Conservation (phyloP, 1,284 basidiomycete species). For the Wolfiporia cocos region DNA sequence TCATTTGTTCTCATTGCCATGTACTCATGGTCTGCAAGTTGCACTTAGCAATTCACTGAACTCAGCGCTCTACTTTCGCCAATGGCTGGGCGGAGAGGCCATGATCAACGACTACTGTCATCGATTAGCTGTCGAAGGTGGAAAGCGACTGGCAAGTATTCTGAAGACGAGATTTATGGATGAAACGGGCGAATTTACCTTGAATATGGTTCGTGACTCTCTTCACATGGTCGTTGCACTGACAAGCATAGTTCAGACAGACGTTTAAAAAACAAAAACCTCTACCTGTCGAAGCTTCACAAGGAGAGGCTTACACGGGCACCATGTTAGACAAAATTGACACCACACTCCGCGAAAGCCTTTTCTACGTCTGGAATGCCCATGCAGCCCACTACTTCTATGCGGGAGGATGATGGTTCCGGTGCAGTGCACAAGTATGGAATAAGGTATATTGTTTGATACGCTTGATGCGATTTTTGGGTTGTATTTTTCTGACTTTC, state of each 20-base stretch:
- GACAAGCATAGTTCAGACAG: no score
- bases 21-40: background rate
- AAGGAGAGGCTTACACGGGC: constrained; percentile 12
- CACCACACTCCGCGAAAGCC: constrained; percentile 28
- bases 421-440: constrained; percentile 70
- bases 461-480: background rate
- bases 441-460: constrained; percentile 41
- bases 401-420: constrained; percentile 62
- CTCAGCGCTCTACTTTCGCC: constrained; percentile 70
- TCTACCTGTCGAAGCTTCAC: constrained; percentile 17
- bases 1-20: background rate
- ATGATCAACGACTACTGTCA: constrained; percentile 76
- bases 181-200: constrained; percentile 52
- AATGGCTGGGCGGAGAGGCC: constrained; percentile 79
- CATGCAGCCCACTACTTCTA: constrained; percentile 45
- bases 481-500: background rate
- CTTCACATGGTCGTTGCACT: no score
- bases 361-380: constrained; percentile 38
- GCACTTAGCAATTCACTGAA: constrained; percentile 3
- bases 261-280: constrained; percentile 33
- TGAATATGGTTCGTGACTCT: constrained; percentile 72
- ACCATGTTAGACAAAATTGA: constrained; percentile 23
- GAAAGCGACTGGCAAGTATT: constrained; percentile 54
- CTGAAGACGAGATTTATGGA: constrained; percentile 65
- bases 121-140: constrained; percentile 68